These are phyloP conservation scores for Citrus cavaleriei DNA, from an alignment of 345 rosid species.

Conservation along the genomic window DNA sequence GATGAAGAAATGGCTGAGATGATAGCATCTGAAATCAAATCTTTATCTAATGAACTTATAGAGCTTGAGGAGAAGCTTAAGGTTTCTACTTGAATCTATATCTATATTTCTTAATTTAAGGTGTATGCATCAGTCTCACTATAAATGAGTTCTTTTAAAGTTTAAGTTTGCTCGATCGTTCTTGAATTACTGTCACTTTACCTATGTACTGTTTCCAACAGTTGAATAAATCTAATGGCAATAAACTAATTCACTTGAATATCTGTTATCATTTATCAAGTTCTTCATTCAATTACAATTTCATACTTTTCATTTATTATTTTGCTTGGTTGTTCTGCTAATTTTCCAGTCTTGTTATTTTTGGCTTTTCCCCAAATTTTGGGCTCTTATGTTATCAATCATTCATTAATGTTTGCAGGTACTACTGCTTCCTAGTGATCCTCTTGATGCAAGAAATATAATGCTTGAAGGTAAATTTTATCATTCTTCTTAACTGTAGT, in stretches of 20 bases:
- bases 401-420: constrained; percentile 34
- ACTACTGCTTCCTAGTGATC: constrained; percentile 82
- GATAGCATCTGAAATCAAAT: constrained; percentile 73
- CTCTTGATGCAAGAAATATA: constrained; percentile 93
- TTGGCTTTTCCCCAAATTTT: background rate
- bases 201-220: background rate
- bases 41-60: constrained; percentile 55
- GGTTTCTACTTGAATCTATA: constrained; percentile 33
- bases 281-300: background rate
- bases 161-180: background rate
- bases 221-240: background rate
- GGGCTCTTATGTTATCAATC: background rate
- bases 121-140: background rate
- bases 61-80: constrained; percentile 82
- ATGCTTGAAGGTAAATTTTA: constrained; percentile 87
- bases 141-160: background rate
- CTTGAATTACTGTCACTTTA: background rate
- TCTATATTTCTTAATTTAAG: background rate
- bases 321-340: background rate
- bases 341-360: background rate
- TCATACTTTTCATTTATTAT: background rate
- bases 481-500: background rate
- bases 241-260: background rate
- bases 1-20: constrained; percentile 96
- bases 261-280: background rate